These are phyloP conservation scores for Candida sanyaensis DNA, from an alignment of 1,139 yeast genomes.

Conservation along the genomic window DNA sequence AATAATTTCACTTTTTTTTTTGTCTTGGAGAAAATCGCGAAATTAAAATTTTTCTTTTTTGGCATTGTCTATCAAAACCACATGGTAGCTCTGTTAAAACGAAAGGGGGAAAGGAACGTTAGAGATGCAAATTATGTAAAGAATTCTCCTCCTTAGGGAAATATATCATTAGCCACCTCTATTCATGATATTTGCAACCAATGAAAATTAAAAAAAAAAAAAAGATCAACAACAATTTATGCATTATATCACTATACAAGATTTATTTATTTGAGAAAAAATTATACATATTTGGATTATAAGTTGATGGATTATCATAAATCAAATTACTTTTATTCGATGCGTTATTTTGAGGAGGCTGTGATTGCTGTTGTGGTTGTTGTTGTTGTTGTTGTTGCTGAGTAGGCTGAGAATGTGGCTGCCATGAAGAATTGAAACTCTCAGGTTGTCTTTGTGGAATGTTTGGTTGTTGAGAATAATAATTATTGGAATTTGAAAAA, in stretches of 20 bases:
- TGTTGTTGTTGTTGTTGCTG: slow-evolving; percentile 12
- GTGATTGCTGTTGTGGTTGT: slow-evolving; percentile 11
- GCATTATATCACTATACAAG: too few species aligned
- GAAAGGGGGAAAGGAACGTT: too few species aligned
- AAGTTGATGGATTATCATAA: slow-evolving; percentile 50
- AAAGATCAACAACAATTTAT: too few species aligned
- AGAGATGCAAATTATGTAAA: too few species aligned
- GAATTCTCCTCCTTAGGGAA: too few species aligned
- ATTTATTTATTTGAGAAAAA: slow-evolving; percentile 28
- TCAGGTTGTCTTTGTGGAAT: slow-evolving; percentile 2
- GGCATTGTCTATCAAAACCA: too few species aligned
- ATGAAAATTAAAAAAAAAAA: too few species aligned
- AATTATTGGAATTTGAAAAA: background rate
- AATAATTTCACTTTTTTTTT: too few species aligned
- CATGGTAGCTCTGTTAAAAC: too few species aligned
- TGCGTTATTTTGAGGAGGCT: slow-evolving; percentile 3
- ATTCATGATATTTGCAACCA: background rate
- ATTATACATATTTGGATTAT: slow-evolving; percentile 50
- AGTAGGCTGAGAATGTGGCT: slow-evolving; percentile 13
- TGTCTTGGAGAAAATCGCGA: too few species aligned
- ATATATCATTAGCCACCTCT: too few species aligned
- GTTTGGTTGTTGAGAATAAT: background rate
- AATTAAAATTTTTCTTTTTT: too few species aligned
- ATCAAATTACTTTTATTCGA: slow-evolving; percentile 25
- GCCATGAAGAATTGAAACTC: slow-evolving; percentile 1